Evolutionary conservation across 2,329 filamentous ascomycete genomes (phyloP).

Genomic region (Cadophora gregata): DNA sequence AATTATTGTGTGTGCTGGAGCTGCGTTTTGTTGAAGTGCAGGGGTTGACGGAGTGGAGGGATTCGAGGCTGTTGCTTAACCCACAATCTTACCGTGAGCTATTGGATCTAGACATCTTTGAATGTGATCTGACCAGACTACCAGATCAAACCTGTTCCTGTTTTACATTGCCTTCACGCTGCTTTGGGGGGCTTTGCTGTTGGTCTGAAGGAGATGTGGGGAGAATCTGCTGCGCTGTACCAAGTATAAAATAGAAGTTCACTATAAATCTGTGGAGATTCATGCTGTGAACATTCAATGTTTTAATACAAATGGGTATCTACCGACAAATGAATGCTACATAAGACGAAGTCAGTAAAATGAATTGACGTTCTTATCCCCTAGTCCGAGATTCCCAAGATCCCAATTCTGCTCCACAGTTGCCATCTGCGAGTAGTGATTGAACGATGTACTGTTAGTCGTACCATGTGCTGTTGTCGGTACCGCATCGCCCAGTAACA

Average conservation of each 20-base stretch:
- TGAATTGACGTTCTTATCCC: constrained; percentile 47
- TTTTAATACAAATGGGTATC: background rate
- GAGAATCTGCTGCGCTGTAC: too few relatives aligned
- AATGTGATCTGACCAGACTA: too few relatives aligned
- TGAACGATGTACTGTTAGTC: constrained; percentile 70
- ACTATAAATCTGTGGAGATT: background rate
- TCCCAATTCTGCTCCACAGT: constrained; percentile 71
- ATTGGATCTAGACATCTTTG: background rate
- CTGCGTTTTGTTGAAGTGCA: constrained; percentile 12
- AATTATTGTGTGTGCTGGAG: constrained; percentile 4
- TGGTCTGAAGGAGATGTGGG: background rate
- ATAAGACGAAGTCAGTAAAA: constrained; percentile 48
- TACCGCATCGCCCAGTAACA: constrained; percentile 76
- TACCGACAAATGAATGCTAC: background rate
- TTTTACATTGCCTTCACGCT: background rate
- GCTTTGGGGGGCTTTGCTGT: background rate
- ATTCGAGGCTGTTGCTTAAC: too few relatives aligned
- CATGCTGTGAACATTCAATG: background rate
- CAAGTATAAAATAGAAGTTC: too few relatives aligned
- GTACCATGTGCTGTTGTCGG: constrained; percentile 67
- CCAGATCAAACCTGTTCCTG: too few relatives aligned
- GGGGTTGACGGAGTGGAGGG: too few relatives aligned
- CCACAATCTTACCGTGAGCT: background rate
- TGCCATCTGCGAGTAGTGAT: constrained; percentile 71
- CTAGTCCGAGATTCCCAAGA: constrained; percentile 65